Conservation (phyloP, 768 basidiomycete species). For the Naganishia friedmannii region DNA sequence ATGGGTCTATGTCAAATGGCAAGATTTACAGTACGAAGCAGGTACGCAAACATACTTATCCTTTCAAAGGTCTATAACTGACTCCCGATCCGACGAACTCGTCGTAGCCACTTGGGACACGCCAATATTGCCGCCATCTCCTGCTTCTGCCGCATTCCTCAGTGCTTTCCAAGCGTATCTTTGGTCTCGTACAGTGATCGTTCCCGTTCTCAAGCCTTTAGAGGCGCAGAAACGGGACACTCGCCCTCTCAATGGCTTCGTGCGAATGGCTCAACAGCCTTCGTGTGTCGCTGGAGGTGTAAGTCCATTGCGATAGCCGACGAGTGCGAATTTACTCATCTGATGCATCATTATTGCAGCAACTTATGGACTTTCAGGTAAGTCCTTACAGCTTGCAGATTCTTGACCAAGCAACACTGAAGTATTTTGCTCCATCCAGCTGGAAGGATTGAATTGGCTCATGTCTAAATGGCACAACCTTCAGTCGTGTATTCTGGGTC, state of each 20-base stretch:
- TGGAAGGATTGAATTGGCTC: constrained; percentile 54
- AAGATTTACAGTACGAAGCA: constrained; percentile 87
- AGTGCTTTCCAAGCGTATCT: constrained; percentile 68
- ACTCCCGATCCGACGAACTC: background rate
- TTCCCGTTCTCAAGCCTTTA: constrained; percentile 57
- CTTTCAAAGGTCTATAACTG: background rate
- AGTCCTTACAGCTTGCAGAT: constrained; percentile 31
- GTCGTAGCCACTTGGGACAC: constrained; percentile 87
- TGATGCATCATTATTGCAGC: constrained; percentile 30
- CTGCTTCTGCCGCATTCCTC: constrained; percentile 64
- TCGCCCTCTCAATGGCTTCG: constrained; percentile 52
- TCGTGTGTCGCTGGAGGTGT: constrained; percentile 60
- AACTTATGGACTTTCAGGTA: constrained; percentile 83
- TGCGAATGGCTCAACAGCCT: constrained; percentile 59
- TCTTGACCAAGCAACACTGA: background rate
- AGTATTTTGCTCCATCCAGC: constrained; percentile 26
- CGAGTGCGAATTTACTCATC: background rate
- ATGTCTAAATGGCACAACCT: constrained; percentile 47
- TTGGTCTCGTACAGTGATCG: constrained; percentile 61
- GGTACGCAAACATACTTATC: constrained; percentile 56
- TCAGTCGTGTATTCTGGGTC: constrained; percentile 45
- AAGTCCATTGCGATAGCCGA: constrained; percentile 22
- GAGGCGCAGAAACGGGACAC: constrained; percentile 42
- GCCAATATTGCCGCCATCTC: constrained; percentile 65
- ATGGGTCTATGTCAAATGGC: constrained; percentile 90